Percentiles rank a stretch among this genome's conserved stretches.
Evolutionary conservation across 352 stramenopile species (phyloP).

Genomic region (Globisporangium cederbergense): DNA sequence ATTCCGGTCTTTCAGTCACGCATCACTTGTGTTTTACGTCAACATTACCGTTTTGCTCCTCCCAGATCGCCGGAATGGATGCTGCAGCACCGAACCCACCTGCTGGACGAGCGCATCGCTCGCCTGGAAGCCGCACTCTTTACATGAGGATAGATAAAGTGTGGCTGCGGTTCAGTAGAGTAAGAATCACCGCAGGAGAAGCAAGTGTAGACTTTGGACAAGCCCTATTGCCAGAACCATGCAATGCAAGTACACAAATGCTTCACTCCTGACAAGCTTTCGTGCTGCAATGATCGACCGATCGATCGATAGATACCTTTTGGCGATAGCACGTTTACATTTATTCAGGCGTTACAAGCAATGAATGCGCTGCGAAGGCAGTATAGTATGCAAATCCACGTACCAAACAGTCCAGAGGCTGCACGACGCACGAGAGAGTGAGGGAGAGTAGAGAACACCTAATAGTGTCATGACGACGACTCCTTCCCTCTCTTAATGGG

Average conservation of each 20-base stretch:
- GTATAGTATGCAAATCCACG: neutral
- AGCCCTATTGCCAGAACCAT: no score
- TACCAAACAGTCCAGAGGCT: neutral
- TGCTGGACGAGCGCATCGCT: conserved; percentile 41
- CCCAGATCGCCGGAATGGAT: conserved; percentile 47
- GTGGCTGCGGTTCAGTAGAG: no score
- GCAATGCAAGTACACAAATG: no score
- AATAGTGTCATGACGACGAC: no score
- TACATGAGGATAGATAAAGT: conserved; percentile 10
- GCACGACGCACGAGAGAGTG: neutral
- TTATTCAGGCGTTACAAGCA: conserved; percentile 2
- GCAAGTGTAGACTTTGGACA: no score
- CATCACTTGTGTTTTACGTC: neutral
- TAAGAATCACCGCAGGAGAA: no score
- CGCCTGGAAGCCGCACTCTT: conserved; percentile 41
- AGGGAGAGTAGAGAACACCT: no score
- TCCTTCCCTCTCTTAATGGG: neutral
- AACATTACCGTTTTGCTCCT: neutral
- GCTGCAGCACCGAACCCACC: conserved; percentile 28
- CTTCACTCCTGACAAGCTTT: no score
- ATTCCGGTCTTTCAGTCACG: neutral
- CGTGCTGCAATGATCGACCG: no score
- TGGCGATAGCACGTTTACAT: conserved; percentile 1
- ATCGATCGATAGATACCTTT: no score
- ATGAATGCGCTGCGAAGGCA: neutral